Evolutionary conservation across 2,329 filamentous ascomycete genomes (phyloP).

Genomic region (Fusarium nematophilum): DNA sequence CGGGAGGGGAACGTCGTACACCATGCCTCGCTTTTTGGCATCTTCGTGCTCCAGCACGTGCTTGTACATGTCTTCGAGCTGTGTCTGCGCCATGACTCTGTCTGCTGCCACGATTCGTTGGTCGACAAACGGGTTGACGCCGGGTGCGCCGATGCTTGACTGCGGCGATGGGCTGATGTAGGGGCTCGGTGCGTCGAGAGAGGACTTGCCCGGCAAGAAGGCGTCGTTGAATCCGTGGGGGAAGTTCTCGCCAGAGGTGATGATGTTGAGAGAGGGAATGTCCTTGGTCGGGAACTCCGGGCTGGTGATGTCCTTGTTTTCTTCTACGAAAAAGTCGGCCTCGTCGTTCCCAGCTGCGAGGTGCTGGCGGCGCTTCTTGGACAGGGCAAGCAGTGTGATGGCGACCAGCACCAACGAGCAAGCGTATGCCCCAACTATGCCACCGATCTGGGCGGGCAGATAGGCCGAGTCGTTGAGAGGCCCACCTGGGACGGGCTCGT

Average conservation of each 20-base stretch:
- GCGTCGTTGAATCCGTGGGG: slow-evolving; percentile 54
- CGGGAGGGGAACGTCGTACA: slow-evolving; percentile 56
- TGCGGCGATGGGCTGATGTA: slow-evolving; percentile 61
- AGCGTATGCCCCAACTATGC: slow-evolving; percentile 86
- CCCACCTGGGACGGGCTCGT: slow-evolving; percentile 69
- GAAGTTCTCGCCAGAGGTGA: slow-evolving; percentile 10
- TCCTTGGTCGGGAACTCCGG: slow-evolving; percentile 37
- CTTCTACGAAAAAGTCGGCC: slow-evolving; percentile 56
- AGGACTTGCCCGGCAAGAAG: slow-evolving; percentile 58
- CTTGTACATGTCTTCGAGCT: slow-evolving; percentile 91
- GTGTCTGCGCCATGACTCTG: slow-evolving; percentile 78
- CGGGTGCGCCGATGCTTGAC: slow-evolving; percentile 61
- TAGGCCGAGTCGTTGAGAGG: slow-evolving; percentile 71
- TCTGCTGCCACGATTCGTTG: slow-evolving; percentile 80
- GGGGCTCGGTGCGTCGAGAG: slow-evolving; percentile 48
- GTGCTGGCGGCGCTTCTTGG: slow-evolving; percentile 65
- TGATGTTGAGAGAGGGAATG: slow-evolving; percentile 26
- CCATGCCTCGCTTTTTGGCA: slow-evolving; percentile 68
- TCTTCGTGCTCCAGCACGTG: slow-evolving; percentile 92
- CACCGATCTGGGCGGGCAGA: slow-evolving; percentile 84
- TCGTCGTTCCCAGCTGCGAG: slow-evolving; percentile 64
- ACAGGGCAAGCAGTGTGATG: slow-evolving; percentile 70
- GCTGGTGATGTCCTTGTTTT: slow-evolving; percentile 35
- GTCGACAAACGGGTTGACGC: slow-evolving; percentile 79
- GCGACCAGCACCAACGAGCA: slow-evolving; percentile 80